These are phyloP conservation scores for Knoxdaviesia proteae DNA, from an alignment of 2,329 filamentous ascomycete species.

Conservation along the genomic window DNA sequence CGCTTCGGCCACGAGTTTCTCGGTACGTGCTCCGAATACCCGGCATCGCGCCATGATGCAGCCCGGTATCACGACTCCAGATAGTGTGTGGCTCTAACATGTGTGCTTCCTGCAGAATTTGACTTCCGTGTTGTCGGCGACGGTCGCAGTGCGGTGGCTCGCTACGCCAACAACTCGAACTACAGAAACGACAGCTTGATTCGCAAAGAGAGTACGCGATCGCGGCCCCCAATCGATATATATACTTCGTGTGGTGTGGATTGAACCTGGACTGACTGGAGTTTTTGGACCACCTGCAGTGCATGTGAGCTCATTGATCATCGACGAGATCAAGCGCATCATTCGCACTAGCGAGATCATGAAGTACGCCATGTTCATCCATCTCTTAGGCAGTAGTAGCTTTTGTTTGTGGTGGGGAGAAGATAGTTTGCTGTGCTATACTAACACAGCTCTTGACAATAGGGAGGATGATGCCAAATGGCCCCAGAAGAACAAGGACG, in stretches of 20 bases:
- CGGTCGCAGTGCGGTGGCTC: constrained; percentile 76
- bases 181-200: constrained; percentile 97
- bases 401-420: neutral
- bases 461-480: constrained; percentile 97
- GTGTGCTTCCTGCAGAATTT: constrained; percentile 45
- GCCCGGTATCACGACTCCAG: neutral
- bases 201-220: constrained; percentile 86
- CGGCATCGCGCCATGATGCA: constrained; percentile 2
- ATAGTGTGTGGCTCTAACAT: neutral
- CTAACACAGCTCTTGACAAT: constrained; percentile 2
- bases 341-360: constrained; percentile 94
- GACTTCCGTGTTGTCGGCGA: constrained; percentile 87
- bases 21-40: constrained; percentile 28
- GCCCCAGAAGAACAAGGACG: constrained; percentile 99
- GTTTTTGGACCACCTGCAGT: constrained; percentile 30
- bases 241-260: neutral
- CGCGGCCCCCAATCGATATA: neutral
- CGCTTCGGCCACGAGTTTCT: constrained; percentile 96
- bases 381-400: neutral
- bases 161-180: constrained; percentile 99
- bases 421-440: neutral
- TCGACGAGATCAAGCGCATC: constrained; percentile 90
- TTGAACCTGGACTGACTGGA: neutral
- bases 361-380: constrained; percentile 39
- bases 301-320: constrained; percentile 80